Base-by-base conservation (phyloP, 148 eudicot genomes). In the Vaccinium vitisidaea region DNA sequence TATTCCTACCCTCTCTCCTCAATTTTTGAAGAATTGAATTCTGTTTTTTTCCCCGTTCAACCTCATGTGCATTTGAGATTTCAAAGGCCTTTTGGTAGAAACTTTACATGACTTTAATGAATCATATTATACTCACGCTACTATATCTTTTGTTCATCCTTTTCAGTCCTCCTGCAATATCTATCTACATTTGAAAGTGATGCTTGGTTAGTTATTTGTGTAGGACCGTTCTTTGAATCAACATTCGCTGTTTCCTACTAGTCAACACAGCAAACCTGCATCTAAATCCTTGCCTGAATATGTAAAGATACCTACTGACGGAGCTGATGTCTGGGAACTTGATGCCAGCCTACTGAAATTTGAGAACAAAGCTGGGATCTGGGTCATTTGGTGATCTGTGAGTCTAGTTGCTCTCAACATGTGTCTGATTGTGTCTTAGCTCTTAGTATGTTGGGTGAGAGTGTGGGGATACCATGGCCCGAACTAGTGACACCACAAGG, bases 321-420 rank as follows among this genome's bases (percentile, higher is more conserved):
- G 82, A 85, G 75, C 70, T 53, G 77, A 75, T 82, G 92, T 83
- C 14, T 83, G 83, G 87, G 94, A 92, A 67, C 91, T 92, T 67
- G 92, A 92, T 84, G 75, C 84, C 53, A 84, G 83, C 27, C 88
- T 89, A 82, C 87, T 92, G 80, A 77, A 87, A 77, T 79, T 84
- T 79, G 92, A 83, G 53, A 55, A 69, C 80, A 89, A 85, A 85
- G 88, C 91, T 80, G 93, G 43, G 90, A 86, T 90, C 93, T 86
- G 93, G 94, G 27, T 88, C 93, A 59, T 91, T 79, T 80, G 94
- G 94, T 79, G 92, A 92, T 88, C 87, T 92, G 94, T 92, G 85
- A 84, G 94, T 89, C 79, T 80, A 82, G 16, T 77, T 46, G 58
- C 80, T 30, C 70, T 49, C 13, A 39, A 39, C 5, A 54, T 84